Percentiles rank a stretch among this genome's conserved stretches.
These are phyloP conservation scores for Sarocladium strictum DNA, from an alignment of 2,329 filamentous ascomycete species.

Conservation along the genomic window DNA sequence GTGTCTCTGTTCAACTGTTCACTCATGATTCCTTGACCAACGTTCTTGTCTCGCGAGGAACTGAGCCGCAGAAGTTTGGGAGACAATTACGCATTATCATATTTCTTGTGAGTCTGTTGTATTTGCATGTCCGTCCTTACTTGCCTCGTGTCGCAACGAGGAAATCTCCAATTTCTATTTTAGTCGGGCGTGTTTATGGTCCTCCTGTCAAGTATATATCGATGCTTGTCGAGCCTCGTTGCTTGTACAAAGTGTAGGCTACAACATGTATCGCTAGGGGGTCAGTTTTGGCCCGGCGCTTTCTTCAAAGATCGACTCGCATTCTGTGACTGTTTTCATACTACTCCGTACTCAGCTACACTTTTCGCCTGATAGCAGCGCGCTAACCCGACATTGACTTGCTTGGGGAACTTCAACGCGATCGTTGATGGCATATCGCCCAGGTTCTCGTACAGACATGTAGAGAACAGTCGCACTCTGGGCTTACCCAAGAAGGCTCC, in stretches of 20 bases:
- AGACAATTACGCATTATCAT: not conserved
- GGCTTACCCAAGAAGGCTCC: no score
- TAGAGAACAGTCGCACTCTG: no score
- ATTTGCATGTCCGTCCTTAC: not conserved
- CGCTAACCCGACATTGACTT: no score
- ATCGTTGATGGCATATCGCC: no score
- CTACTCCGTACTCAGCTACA: no score
- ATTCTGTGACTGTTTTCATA: no score
- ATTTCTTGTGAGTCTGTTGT: not conserved
- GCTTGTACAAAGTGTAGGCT: conserved; percentile 16
- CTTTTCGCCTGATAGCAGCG: no score
- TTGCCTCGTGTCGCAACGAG: no score
- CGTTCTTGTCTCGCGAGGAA: not conserved
- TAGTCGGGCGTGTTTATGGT: conserved; percentile 33
- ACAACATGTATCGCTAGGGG: conserved; percentile 24
- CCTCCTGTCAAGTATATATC: conserved; percentile 20
- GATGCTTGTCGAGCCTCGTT: conserved; percentile 16
- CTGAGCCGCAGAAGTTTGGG: not conserved
- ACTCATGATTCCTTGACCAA: not conserved
- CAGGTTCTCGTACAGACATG: no score
- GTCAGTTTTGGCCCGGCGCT: conserved; percentile 33
- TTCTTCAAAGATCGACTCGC: no score
- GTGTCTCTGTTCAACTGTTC: not conserved
- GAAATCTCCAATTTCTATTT: conserved; percentile 11
- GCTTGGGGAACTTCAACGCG: no score